Evolutionary conservation across 2,329 filamentous ascomycete genomes (phyloP), one percentile per base, ranked within the genome.

Genomic region (Aspergillus sp.): DNA sequence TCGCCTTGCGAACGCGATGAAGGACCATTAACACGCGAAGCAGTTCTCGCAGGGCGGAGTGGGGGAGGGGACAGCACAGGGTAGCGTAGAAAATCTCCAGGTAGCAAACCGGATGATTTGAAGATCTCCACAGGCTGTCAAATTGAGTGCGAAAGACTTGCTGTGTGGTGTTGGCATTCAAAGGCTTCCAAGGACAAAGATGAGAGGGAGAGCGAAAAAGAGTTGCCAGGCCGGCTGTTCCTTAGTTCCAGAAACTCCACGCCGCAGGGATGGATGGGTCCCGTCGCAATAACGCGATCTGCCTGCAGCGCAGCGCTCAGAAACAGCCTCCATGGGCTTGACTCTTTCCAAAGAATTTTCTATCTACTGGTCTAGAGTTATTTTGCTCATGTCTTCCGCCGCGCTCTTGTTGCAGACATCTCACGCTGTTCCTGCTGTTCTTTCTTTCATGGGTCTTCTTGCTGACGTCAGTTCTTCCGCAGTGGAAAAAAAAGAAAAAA

Each of bases 1-100:
- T 43, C 47, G n/a, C 47, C 23, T n/a, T 43, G 41, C 47, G 13
- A 49, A 49, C 47, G 47, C 38, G 47, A 31, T 34, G n/a, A 43
- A 43, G 38, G 23, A 49, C 19, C 40, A 34, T 31, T 36, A 49
- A 43, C 23, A 49, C 47, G 38, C 47, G 47, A 49, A 43, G 38
- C n/a, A 47, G 25, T 34, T 48, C 46, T 36, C 34, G 21, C 7
- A 41, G 17, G 41, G 19, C 20, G 38, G 23, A 49, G 23, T 49
- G 47, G 36, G 47, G 38, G 21, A 38, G 45, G 45, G 34, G 34
- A 38, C 17, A 19, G 25, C 31, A 25, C 11, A n/a, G 21, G 38
- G 20, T n/a, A 16, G 16, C 34, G 34, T 23, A 10, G 34, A 41
- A 41, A 48, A 41, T 13, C 7, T 6, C 19, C 34, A 38, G 14